Evolutionary conservation across 2,329 filamentous ascomycete species (phyloP).

Genomic region (Dissoconium aciculare): DNA sequence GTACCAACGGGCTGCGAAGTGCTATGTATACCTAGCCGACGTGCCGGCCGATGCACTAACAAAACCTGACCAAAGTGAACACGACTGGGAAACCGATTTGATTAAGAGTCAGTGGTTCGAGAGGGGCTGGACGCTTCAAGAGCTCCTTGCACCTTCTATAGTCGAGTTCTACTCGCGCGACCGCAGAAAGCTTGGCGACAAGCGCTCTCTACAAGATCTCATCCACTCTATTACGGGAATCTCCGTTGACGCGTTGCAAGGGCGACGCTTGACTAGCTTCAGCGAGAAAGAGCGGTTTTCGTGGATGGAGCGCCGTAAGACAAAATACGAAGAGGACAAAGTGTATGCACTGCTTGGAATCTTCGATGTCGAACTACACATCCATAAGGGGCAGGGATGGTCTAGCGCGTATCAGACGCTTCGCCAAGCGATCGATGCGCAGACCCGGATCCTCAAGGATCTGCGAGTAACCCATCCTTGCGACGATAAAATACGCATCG

Average conservation of each 20-base stretch:
- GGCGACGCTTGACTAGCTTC: constrained; percentile 1
- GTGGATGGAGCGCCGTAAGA: constrained; percentile 1
- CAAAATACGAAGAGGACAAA: constrained; percentile 2
- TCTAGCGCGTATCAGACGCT: background rate
- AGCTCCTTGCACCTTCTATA: constrained; percentile 2
- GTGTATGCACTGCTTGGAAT: constrained; percentile 5
- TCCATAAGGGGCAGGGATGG: background rate
- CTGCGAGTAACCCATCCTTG: background rate
- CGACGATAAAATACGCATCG: background rate
- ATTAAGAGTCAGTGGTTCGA: constrained; percentile 5
- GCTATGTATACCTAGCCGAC: constrained; percentile 9
- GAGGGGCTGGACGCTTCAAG: constrained; percentile 6
- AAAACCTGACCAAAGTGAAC: background rate
- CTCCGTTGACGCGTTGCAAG: constrained; percentile 1
- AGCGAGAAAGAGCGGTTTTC: constrained; percentile 2
- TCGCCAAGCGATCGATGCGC: background rate
- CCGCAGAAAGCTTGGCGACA: constrained; percentile 1
- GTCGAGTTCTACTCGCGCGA: constrained; percentile 3
- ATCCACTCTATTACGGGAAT: constrained; percentile 14
- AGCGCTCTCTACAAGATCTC: background rate
- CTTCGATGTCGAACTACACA: constrained; percentile 3
- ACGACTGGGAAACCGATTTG: constrained; percentile 3
- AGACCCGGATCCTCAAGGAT: background rate
- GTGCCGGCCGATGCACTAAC: constrained; percentile 1
- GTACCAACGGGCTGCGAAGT: constrained; percentile 7